Percentiles rank a stretch among this genome's conserved stretches.
These are phyloP conservation scores for Candida ovalis DNA, from an alignment of 805 yeast genomes.

Conservation along the genomic window DNA sequence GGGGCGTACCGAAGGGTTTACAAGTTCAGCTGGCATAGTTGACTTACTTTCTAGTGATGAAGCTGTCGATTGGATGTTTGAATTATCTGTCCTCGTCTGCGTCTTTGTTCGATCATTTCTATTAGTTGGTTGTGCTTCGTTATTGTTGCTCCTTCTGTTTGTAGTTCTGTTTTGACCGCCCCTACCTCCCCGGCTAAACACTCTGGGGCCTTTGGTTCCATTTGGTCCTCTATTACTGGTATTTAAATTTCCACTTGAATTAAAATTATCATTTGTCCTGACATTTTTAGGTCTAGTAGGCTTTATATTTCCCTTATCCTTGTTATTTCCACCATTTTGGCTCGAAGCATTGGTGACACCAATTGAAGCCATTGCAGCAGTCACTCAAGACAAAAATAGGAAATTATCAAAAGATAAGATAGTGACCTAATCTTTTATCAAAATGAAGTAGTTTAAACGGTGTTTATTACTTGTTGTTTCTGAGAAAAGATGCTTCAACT, in stretches of 20 bases:
- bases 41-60: not conserved
- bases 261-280: not conserved
- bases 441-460: too few relatives aligned
- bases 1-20: not conserved
- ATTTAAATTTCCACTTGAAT: not conserved
- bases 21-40: not conserved
- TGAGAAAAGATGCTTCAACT: too few relatives aligned
- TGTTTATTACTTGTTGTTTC: too few relatives aligned
- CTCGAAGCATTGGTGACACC: slow-evolving; percentile 16
- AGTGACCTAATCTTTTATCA: too few relatives aligned
- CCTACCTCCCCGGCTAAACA: slow-evolving; percentile 3
- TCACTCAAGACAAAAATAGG: not conserved
- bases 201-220: not conserved
- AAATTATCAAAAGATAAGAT: not conserved
- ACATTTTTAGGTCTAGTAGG: not conserved
- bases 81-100: not conserved
- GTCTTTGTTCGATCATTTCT: not conserved
- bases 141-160: not conserved
- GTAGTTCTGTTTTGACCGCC: not conserved
- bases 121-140: not conserved
- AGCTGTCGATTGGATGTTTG: not conserved
- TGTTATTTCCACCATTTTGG: slow-evolving; percentile 10
- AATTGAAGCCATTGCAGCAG: slow-evolving; percentile 1
- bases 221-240: not conserved
- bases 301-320: not conserved